Evolutionary conservation across 495 filamentous ascomycete species (phyloP).

Genomic region (Xylaria curta): DNA sequence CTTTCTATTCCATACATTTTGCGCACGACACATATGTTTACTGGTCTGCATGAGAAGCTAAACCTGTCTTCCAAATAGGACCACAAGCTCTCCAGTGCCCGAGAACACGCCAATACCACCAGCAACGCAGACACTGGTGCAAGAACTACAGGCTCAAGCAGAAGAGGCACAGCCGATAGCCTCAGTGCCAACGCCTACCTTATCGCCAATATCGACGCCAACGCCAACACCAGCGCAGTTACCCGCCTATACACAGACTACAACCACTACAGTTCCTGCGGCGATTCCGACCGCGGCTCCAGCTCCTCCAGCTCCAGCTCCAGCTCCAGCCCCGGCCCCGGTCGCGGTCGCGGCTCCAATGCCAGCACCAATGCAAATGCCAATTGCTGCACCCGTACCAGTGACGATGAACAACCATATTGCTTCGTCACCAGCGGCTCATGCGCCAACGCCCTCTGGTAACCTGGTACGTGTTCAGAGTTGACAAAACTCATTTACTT

Average conservation of each 20-base stretch:
- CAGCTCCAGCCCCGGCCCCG: not conserved
- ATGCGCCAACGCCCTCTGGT: conserved; percentile 41
- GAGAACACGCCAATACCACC: not conserved
- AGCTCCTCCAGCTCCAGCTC: not conserved
- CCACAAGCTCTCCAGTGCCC: conserved; percentile 10
- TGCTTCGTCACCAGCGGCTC: conserved; percentile 39
- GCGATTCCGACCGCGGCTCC: not conserved
- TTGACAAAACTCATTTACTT: conserved; percentile 4
- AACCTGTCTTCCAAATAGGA: conserved; percentile 2
- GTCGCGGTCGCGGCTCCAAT: not conserved
- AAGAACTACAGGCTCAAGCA: conserved; percentile 14
- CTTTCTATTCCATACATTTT: not conserved
- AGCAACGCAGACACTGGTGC: conserved; percentile 6
- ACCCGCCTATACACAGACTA: conserved; percentile 12
- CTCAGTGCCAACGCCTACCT: not conserved
- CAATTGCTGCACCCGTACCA: conserved; percentile 19
- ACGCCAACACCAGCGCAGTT: conserved; percentile 14
- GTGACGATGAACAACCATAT: conserved; percentile 24
- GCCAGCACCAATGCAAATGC: conserved; percentile 20
- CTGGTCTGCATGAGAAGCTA: not conserved
- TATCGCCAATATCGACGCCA: not conserved
- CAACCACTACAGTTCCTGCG: conserved; percentile 1
- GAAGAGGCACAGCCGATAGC: not conserved
- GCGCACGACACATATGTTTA: not conserved
- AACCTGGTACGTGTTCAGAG: conserved; percentile 35